Base-by-base conservation (phyloP, 345 rosid genomes). In the Geranium rotundifolium region DNA sequence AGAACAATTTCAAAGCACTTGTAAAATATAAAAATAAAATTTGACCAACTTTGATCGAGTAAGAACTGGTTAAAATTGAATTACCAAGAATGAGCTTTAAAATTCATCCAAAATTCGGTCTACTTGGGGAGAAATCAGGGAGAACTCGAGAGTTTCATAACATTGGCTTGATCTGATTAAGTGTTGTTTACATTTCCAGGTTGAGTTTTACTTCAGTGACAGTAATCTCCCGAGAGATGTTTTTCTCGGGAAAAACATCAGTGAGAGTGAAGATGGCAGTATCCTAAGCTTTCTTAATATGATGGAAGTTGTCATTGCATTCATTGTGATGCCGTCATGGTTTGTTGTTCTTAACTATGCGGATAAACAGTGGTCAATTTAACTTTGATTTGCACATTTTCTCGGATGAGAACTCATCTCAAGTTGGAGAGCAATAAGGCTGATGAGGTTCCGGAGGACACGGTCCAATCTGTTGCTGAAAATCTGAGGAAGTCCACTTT, bases 131-230 rank as follows among this genome's bases (percentile, higher is more conserved):
- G 27, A 23, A 23, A 23, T 23, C 27, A 23, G 27, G 27, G 27
- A 23, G 27, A 23, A 23, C 27, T 23, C 27, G 27, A 23, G 27
- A 23, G 27, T 23, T 23, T 23, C 27, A 23, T 23, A 23, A 23
- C 27, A 23, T 23, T 23, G 27, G 27, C 27, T 23, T 23, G 27
- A 23, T 23, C 27, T 23, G 27, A 49, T 66, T 8, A 8, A 34
- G 8, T 57, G 19, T 56, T 29, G 13, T 55, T 0, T 41, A 13
- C 20, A 49, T 0, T 34, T 64, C 23, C 83, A 92, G 97, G 97
- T 93, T 15, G 97, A 88, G 80, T 93, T 86, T 70, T 93, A 93
- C 75, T 93, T 88, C 83, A 82, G 99, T 59, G 97, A 90, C 56
- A 93, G 97, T 73, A 93, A 93, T 71, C 80, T 93, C 17, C 96